phyloP scores from a whole-genome alignment of 805 yeast genomes.

The Millerago galiae region DNA sequence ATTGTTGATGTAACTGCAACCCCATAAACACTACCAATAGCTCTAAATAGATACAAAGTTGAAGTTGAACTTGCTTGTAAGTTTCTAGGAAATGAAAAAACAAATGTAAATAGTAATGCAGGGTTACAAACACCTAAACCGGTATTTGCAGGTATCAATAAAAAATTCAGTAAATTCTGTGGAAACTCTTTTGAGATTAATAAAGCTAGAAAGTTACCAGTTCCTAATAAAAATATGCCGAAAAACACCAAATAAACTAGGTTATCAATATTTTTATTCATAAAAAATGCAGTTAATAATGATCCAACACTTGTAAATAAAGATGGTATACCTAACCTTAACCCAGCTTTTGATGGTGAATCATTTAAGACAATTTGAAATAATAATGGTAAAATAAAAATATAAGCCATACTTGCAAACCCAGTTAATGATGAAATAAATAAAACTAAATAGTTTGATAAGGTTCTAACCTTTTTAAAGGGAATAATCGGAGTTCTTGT shows the following conservation, averaged over 20 bases:
- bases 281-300: constrained; percentile 31
- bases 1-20: constrained; percentile 35
- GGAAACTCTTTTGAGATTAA: constrained; percentile 30
- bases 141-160: constrained; percentile 37
- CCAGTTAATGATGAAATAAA: constrained; percentile 32
- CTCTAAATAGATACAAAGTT: constrained; percentile 55
- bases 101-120: constrained; percentile 56
- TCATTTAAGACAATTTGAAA: constrained; percentile 37
- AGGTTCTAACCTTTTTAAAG: constrained; percentile 21
- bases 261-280: constrained; percentile 26
- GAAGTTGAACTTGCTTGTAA: constrained; percentile 61
- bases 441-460: constrained; percentile 22
- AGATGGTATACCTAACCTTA: constrained; percentile 36
- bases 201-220: constrained; percentile 35
- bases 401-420: constrained; percentile 32
- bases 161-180: constrained; percentile 32
- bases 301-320: constrained; percentile 39
- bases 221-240: constrained; percentile 30
- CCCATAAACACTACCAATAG: constrained; percentile 59
- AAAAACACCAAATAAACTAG: constrained; percentile 25
- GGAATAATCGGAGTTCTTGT: constrained; percentile 30
- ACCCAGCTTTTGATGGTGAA: constrained; percentile 34
- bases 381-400: constrained; percentile 36
- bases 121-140: constrained; percentile 55
- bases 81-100: constrained; percentile 58